Percentiles rank a stretch among this genome's conserved stretches.
Evolutionary conservation across 345 rosid species (phyloP).

Genomic region (Corchorus capsularis): DNA sequence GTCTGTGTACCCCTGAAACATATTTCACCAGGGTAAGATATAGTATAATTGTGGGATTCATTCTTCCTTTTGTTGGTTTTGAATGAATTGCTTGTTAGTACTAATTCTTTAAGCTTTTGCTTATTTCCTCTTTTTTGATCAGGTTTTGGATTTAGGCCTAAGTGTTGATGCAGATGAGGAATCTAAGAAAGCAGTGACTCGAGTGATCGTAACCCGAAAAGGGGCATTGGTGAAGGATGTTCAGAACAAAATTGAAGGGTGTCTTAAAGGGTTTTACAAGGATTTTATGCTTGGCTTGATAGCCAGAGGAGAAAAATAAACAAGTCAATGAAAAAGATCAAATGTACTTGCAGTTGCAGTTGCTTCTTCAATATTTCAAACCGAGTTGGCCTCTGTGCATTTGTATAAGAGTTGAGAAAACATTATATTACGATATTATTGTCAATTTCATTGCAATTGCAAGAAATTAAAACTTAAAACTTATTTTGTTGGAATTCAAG

Average conservation of each 20-base stretch:
- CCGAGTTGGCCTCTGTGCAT: too few species aligned
- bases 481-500: too few species aligned
- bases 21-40: conserved; percentile 68
- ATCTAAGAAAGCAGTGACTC: conserved; percentile 60
- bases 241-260: conserved; percentile 44
- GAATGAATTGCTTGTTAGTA: neutral
- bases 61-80: too few species aligned
- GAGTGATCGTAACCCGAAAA: conserved; percentile 74
- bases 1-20: conserved; percentile 62
- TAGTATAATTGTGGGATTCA: neutral
- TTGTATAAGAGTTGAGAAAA: too few species aligned
- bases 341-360: too few species aligned
- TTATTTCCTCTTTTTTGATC: conserved; percentile 6
- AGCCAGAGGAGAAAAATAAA: neutral
- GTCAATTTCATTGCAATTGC: too few species aligned
- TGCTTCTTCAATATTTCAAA: too few species aligned
- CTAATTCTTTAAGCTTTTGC: neutral
- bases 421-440: too few species aligned
- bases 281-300: conserved; percentile 1
- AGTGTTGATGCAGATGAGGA: conserved; percentile 48
- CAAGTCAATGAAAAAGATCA: neutral
- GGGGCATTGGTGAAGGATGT: conserved; percentile 63
- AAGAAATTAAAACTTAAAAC: too few species aligned
- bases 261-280: conserved; percentile 67
- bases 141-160: conserved; percentile 69